Evolutionary conservation across 306 rosid species (phyloP).

Genomic region (Pterocarpus macrocarpus): DNA sequence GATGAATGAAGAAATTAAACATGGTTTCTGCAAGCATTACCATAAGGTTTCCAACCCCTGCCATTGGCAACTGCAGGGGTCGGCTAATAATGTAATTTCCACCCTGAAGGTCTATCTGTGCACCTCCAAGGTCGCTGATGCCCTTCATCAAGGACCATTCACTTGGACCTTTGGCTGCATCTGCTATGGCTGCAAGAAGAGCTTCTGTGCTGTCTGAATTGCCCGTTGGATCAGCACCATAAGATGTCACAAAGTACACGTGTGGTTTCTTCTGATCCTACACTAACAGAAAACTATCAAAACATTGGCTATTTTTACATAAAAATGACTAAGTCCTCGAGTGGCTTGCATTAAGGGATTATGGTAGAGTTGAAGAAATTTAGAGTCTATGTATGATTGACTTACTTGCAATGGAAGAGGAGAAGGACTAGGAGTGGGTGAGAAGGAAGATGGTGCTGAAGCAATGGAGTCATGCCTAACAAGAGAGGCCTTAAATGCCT

Average conservation of each 20-base stretch:
- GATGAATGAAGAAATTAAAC: not conserved
- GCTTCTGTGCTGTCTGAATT: conserved; percentile 76
- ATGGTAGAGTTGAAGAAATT: not conserved
- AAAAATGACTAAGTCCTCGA: not conserved
- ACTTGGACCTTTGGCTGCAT: conserved; percentile 60
- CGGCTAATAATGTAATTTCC: conserved; percentile 72
- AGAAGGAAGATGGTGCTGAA: conserved; percentile 47
- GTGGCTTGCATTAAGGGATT: conserved; percentile 3
- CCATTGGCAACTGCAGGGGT: conserved; percentile 65
- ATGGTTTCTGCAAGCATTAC: conserved; percentile 48
- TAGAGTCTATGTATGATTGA: conserved; percentile 10
- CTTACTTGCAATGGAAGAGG: conserved; percentile 47
- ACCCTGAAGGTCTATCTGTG: conserved; percentile 73
- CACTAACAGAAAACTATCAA: conserved; percentile 19
- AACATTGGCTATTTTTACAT: not conserved
- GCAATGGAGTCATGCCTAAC: conserved; percentile 47
- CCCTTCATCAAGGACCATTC: conserved; percentile 67
- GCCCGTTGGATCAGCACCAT: conserved; percentile 95
- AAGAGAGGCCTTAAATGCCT: conserved; percentile 62
- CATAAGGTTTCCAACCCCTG: conserved; percentile 79
- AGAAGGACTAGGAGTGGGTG: conserved; percentile 52
- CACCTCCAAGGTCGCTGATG: conserved; percentile 82
- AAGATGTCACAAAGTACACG: conserved; percentile 68
- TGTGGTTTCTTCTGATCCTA: conserved; percentile 57
- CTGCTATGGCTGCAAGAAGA: conserved; percentile 67